phyloP scores from a whole-genome alignment of 495 filamentous ascomycete species.

The Parachaetomium inaequale region DNA sequence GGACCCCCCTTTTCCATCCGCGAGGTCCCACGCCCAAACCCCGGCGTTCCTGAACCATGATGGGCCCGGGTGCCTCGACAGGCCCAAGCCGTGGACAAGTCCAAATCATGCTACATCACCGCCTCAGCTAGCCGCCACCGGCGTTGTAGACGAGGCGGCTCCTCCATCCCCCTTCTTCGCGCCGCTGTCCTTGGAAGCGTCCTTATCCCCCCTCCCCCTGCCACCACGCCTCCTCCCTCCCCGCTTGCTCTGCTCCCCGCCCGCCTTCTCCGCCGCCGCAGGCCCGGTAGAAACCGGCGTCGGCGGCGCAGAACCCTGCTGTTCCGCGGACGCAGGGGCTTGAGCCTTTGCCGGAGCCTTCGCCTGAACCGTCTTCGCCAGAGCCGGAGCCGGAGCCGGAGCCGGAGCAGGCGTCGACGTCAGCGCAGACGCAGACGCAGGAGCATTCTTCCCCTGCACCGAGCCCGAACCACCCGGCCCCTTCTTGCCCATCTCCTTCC shows the following conservation, averaged over 20 bases:
- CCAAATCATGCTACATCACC: not conserved
- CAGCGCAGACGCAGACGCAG: slow-evolving; percentile 2
- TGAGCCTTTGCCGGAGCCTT: not conserved
- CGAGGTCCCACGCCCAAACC: too few relatives aligned
- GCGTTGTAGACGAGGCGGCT: not conserved
- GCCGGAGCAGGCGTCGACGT: not conserved
- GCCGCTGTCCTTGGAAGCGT: slow-evolving; percentile 18
- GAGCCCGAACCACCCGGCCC: not conserved
- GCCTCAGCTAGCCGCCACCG: not conserved
- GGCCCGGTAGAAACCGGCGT: slow-evolving; percentile 7
- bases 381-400: too few relatives aligned
- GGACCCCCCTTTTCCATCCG: too few relatives aligned
- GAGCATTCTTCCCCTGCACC: slow-evolving; percentile 15
- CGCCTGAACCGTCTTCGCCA: too few relatives aligned
- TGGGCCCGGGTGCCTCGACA: too few relatives aligned
- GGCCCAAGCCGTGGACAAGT: too few relatives aligned
- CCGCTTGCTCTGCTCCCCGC: slow-evolving; percentile 22
- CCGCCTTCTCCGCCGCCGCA: slow-evolving; percentile 18
- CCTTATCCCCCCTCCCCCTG: slow-evolving; percentile 20
- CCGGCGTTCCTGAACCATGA: too few relatives aligned
- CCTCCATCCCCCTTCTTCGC: slow-evolving; percentile 6
- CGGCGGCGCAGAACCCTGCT: not conserved
- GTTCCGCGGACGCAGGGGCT: not conserved
- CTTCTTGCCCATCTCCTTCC: slow-evolving; percentile 56
- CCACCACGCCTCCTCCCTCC: slow-evolving; percentile 25